phyloP scores from a whole-genome alignment of 768 basidiomycete species.

The Amylocystis lapponica region DNA sequence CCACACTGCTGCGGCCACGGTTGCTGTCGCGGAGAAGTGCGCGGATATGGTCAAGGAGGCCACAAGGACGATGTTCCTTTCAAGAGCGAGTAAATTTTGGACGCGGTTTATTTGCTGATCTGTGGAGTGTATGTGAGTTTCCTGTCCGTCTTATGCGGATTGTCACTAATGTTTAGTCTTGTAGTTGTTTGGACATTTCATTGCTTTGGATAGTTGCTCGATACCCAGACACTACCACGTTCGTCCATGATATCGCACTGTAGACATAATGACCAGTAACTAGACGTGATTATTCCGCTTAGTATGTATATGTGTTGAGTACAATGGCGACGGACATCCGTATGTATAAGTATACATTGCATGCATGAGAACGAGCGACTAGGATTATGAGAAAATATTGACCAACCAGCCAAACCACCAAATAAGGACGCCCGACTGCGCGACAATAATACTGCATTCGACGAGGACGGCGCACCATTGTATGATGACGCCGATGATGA shows the following conservation, averaged over 20 bases:
- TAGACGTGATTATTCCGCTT: no score
- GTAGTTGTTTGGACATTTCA: no score
- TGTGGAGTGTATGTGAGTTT: no score
- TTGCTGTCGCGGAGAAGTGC: conserved; percentile 33
- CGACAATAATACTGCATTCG: conserved; percentile 50
- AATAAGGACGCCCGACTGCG: conserved; percentile 50
- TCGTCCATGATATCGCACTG: no score
- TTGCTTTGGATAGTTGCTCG: no score
- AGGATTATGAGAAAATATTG: conserved; percentile 39
- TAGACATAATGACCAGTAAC: no score
- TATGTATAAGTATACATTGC: neutral
- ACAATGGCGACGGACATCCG: neutral
- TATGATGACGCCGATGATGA: conserved; percentile 56
- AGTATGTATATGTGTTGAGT: neutral
- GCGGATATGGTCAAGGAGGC: conserved; percentile 26
- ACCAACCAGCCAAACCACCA: conserved; percentile 80
- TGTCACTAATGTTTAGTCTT: no score
- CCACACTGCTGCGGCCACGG: conserved; percentile 30
- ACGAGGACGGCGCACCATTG: conserved; percentile 63
- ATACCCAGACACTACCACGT: no score
- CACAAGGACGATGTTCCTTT: no score
- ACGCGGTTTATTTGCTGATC: no score
- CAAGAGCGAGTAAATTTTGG: no score
- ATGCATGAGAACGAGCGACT: neutral
- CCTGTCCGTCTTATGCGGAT: no score